These are phyloP conservation scores for Trypanosoma vivax DNA, from an alignment of 208 protist species.

Conservation along the genomic window DNA sequence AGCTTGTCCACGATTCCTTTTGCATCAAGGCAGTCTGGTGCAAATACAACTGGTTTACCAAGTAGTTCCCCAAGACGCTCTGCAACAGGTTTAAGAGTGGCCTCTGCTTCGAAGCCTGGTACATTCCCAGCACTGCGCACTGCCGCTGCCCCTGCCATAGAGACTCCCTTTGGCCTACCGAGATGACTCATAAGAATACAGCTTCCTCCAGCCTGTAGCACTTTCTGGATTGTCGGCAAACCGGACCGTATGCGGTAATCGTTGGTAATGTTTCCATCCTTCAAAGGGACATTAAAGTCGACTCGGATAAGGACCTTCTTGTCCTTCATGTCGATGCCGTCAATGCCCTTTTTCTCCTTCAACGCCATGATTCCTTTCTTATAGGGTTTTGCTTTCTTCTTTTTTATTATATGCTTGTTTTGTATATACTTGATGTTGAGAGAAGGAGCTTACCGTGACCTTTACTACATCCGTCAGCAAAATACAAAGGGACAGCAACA, in stretches of 20 bases:
- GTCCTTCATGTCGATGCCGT: slow-evolving; percentile 64
- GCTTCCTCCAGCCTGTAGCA: slow-evolving; percentile 22
- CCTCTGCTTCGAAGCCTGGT: slow-evolving; percentile 37
- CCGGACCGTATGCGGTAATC: slow-evolving; percentile 92
- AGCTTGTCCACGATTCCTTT: slow-evolving; percentile 8
- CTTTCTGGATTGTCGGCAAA: slow-evolving; percentile 90
- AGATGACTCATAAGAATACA: slow-evolving; percentile 90
- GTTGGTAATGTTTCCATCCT: slow-evolving; percentile 93
- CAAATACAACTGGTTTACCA: slow-evolving; percentile 17
- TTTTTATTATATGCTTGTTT: too few relatives aligned
- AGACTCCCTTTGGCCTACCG: slow-evolving; percentile 90
- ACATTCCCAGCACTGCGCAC: not conserved
- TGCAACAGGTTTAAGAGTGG: slow-evolving; percentile 79
- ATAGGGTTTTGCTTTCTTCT: too few relatives aligned
- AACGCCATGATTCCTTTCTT: slow-evolving; percentile 27
- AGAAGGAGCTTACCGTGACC: too few relatives aligned
- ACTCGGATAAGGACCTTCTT: slow-evolving; percentile 96
- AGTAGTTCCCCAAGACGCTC: slow-evolving; percentile 63
- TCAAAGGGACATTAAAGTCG: slow-evolving; percentile 98
- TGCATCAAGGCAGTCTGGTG: slow-evolving; percentile 27
- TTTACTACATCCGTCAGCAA: too few relatives aligned
- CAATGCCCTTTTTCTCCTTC: slow-evolving; percentile 71
- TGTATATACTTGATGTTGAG: too few relatives aligned
- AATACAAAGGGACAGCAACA: too few relatives aligned
- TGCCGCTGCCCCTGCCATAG: slow-evolving; percentile 3